Percentiles rank a stretch among this genome's conserved stretches.
These are phyloP conservation scores for Trichosporon ovoides DNA, from an alignment of 1,284 basidiomycete species.

Conservation along the genomic window DNA sequence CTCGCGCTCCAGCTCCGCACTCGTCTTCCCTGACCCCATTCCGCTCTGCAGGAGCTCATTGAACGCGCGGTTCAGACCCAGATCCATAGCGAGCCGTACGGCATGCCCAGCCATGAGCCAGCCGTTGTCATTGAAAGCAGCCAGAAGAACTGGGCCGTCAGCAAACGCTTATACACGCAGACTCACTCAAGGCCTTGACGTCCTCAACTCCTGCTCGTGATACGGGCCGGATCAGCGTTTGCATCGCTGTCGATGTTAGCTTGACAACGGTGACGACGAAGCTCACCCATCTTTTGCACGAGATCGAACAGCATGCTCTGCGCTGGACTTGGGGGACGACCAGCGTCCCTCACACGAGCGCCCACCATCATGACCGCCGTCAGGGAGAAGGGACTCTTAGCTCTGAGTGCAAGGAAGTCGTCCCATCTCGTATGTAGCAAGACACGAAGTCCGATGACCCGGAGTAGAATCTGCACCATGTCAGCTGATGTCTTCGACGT, in stretches of 20 bases:
- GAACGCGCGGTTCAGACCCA: constrained; percentile 80
- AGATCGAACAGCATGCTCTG: constrained; percentile 53
- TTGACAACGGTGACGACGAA: neutral
- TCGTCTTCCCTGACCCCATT: constrained; percentile 56
- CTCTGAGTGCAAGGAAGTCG: constrained; percentile 56
- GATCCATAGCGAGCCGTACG: constrained; percentile 79
- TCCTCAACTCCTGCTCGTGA: constrained; percentile 60
- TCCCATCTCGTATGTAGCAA: constrained; percentile 67
- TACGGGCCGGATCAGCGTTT: constrained; percentile 73
- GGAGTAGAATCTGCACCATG: constrained; percentile 56
- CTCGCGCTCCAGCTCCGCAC: constrained; percentile 56
- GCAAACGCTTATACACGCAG: constrained; percentile 12
- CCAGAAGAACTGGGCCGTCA: constrained; percentile 60
- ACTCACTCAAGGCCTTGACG: constrained; percentile 75
- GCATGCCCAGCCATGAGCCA: constrained; percentile 80
- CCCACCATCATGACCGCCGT: constrained; percentile 81
- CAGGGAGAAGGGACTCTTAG: constrained; percentile 21
- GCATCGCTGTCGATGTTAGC: constrained; percentile 53
- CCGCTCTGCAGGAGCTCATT: constrained; percentile 65
- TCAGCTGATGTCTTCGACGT: neutral
- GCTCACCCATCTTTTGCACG: constrained; percentile 61
- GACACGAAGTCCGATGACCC: constrained; percentile 76
- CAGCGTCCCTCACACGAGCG: constrained; percentile 71
- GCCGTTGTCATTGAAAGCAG: constrained; percentile 81
- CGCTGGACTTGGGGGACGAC: constrained; percentile 45